phyloP scores from a whole-genome alignment of 1,139 yeast genomes.

The Geotrichum siamense region DNA sequence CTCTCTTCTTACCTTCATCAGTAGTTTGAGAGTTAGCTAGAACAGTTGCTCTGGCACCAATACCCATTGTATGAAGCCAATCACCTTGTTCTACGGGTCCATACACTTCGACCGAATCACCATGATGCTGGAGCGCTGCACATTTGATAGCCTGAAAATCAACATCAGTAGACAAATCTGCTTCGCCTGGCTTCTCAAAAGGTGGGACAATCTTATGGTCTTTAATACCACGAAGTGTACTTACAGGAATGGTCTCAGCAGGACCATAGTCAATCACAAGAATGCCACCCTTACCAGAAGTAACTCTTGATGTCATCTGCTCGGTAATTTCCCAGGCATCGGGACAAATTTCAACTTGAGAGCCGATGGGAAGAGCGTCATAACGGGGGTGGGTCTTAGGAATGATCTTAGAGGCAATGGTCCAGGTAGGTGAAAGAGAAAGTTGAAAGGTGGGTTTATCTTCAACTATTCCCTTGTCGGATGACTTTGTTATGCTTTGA shows the following conservation, averaged over 20 bases:
- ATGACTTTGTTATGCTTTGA: constrained; percentile 23
- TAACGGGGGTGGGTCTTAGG: constrained; percentile 51
- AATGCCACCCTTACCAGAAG: constrained; percentile 53
- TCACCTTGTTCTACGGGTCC: constrained; percentile 77
- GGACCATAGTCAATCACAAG: constrained; percentile 77
- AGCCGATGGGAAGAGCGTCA: constrained; percentile 46
- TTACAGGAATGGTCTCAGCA: constrained; percentile 52
- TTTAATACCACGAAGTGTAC: constrained; percentile 66
- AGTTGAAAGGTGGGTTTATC: constrained; percentile 46
- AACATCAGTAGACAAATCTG: constrained; percentile 78
- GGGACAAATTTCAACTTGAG: constrained; percentile 68
- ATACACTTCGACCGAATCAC: constrained; percentile 29
- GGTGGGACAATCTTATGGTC: constrained; percentile 76
- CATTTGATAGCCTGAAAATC: constrained; percentile 57
- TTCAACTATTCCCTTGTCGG: constrained; percentile 16
- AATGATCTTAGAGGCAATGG: constrained; percentile 54
- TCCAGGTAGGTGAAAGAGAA: constrained; percentile 52
- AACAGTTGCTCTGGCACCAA: constrained; percentile 55
- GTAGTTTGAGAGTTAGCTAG: constrained; percentile 32
- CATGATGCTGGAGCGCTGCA: constrained; percentile 32
- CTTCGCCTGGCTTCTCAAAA: constrained; percentile 65
- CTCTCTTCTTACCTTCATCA: constrained; percentile 34
- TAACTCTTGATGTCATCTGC: constrained; percentile 29
- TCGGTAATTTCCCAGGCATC: constrained; percentile 50
- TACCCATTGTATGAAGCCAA: constrained; percentile 71